A percentile compares a stretch with the other conserved stretches of the same genome.
Conservation (phyloP, 306 rosid species). For the Vigna trinervia region DNA sequence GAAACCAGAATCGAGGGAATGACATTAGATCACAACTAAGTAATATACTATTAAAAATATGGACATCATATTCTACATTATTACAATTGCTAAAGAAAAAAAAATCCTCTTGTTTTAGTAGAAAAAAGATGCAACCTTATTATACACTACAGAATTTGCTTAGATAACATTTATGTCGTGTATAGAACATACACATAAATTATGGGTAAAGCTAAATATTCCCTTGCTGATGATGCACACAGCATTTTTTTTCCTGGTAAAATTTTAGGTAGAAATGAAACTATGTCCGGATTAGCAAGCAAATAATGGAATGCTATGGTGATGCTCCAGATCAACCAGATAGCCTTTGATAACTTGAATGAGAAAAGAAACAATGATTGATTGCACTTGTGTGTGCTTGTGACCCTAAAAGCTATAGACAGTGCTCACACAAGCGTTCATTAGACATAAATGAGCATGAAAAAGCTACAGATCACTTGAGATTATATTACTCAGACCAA, state of each 20-base stretch:
- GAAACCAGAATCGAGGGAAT: no score
- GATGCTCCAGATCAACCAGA: constrained; percentile 29
- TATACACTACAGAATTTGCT: no score
- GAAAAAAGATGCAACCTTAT: no score
- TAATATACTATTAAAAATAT: no score
- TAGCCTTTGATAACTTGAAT: constrained; percentile 34
- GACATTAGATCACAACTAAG: no score
- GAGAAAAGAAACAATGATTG: constrained; percentile 40
- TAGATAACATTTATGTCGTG: no score
- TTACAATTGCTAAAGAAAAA: no score
- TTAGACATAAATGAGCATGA: background rate
- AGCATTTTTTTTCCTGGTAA: background rate
- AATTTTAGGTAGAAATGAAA: constrained; percentile 21
- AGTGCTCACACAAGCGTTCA: constrained; percentile 37
- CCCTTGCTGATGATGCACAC: background rate
- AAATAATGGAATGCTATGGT: constrained; percentile 40
- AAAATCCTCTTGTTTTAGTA: no score
- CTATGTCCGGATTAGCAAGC: constrained; percentile 16
- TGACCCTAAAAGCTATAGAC: constrained; percentile 40
- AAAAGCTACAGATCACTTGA: background rate
- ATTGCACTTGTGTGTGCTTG: constrained; percentile 41
- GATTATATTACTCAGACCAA: background rate
- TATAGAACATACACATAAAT: no score
- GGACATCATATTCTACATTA: no score
- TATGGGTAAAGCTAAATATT: background rate